A percentile compares a stretch with the other conserved stretches of the same genome.
Evolutionary conservation across 2,329 filamentous ascomycete genomes (phyloP).

Genomic region (Westerdykella ornata): DNA sequence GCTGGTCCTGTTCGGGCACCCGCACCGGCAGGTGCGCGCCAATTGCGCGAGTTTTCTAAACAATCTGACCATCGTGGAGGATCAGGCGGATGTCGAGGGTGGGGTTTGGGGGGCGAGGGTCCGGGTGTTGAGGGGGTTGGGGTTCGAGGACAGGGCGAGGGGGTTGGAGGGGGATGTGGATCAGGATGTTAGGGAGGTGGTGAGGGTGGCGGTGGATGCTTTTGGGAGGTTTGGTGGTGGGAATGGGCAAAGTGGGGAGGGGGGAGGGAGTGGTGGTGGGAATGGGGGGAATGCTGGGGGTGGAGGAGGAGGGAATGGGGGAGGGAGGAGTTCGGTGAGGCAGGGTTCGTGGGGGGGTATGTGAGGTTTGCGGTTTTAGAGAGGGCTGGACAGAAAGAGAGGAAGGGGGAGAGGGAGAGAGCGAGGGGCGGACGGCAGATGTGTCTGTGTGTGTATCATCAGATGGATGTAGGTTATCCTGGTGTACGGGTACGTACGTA

Average conservation of each 20-base stretch:
- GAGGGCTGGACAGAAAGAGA: not conserved
- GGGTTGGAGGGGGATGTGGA: slow-evolving; percentile 61
- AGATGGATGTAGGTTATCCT: too few species aligned
- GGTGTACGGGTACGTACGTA: too few species aligned
- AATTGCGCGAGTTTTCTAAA: slow-evolving; percentile 77
- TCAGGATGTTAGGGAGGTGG: slow-evolving; percentile 75
- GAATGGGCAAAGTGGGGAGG: not conserved
- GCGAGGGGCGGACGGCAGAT: not conserved
- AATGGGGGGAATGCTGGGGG: not conserved
- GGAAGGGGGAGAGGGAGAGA: not conserved
- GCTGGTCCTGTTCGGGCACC: slow-evolving; percentile 65
- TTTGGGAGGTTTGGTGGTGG: not conserved
- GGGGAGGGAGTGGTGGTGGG: not conserved
- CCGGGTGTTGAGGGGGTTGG: slow-evolving; percentile 61
- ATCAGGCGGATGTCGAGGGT: slow-evolving; percentile 53
- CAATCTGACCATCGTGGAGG: slow-evolving; percentile 80
- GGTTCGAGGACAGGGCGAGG: slow-evolving; percentile 60
- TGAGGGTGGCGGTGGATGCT: slow-evolving; percentile 64
- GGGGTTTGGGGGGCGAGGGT: slow-evolving; percentile 61
- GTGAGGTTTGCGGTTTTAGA: not conserved
- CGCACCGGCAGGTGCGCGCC: slow-evolving; percentile 65
- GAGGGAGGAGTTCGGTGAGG: not conserved
- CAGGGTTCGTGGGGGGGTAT: too few species aligned
- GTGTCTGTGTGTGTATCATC: too few species aligned
- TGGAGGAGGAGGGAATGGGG: not conserved